Evolutionary conservation across 2,329 filamentous ascomycete species (phyloP).

Genomic region (Neodidymelliopsis sp.): DNA sequence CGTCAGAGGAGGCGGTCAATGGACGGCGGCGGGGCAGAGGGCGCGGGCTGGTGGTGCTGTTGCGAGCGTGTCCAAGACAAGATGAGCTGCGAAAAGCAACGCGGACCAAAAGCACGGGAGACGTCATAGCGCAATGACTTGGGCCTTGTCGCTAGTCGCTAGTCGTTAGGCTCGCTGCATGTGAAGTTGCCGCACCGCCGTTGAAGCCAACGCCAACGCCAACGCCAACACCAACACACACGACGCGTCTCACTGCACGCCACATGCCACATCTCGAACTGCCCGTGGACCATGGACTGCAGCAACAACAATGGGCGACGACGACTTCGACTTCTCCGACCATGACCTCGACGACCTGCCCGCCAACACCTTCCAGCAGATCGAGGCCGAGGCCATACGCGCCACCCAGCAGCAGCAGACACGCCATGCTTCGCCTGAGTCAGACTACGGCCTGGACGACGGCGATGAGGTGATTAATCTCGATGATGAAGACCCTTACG

Average conservation of each 20-base stretch:
- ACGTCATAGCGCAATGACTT: conserved; percentile 21
- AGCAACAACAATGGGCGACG: conserved; percentile 39
- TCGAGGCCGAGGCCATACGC: conserved; percentile 54
- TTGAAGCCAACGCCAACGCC: no score
- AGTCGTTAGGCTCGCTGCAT: no score
- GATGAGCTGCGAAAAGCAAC: conserved; percentile 16
- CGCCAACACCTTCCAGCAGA: conserved; percentile 53
- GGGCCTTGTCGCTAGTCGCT: no score
- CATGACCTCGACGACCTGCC: conserved; percentile 56
- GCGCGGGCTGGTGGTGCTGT: conserved; percentile 2
- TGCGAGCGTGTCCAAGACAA: conserved; percentile 1
- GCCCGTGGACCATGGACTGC: no score
- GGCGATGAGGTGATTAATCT: conserved; percentile 55
- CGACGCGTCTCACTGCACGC: no score
- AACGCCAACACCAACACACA: no score
- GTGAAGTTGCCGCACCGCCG: no score
- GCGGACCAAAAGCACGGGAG: conserved; percentile 15
- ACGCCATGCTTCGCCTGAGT: conserved; percentile 13
- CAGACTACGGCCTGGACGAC: conserved; percentile 56
- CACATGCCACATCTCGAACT: no score
- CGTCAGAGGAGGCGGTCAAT: neutral
- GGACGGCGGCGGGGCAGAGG: conserved; percentile 4
- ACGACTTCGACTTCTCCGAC: conserved; percentile 56
- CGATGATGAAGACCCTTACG: conserved; percentile 42
- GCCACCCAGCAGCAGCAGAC: conserved; percentile 50